Conservation (phyloP, 495 filamentous ascomycete species). For the Cercophora newfieldiana region DNA sequence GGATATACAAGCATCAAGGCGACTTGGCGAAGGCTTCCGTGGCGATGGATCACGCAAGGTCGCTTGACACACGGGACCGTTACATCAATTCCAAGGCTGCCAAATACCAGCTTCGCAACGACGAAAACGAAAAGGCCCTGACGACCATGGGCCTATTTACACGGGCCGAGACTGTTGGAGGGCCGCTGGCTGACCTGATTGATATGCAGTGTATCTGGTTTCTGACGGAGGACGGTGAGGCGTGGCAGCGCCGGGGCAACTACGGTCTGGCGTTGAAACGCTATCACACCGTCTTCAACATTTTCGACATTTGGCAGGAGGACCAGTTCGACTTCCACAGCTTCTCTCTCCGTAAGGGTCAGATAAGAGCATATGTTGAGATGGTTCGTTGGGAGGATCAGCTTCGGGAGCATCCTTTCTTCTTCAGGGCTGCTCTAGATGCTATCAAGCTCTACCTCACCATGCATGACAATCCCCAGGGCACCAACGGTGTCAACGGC, state of each 20-base stretch:
- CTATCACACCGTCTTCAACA: slow-evolving; percentile 79
- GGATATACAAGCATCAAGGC: slow-evolving; percentile 92
- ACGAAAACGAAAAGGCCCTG: slow-evolving; percentile 81
- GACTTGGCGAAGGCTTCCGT: slow-evolving; percentile 77
- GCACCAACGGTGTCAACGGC: slow-evolving; percentile 57
- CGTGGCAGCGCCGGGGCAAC: slow-evolving; percentile 80
- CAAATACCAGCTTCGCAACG: slow-evolving; percentile 93
- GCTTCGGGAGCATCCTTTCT: slow-evolving; percentile 90
- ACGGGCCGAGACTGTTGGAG: slow-evolving; percentile 77
- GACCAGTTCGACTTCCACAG: slow-evolving; percentile 99
- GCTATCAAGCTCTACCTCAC: slow-evolving; percentile 78
- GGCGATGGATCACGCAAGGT: slow-evolving; percentile 83
- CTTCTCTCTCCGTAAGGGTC: slow-evolving; percentile 93
- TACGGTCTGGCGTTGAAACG: slow-evolving; percentile 87
- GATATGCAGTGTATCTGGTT: slow-evolving; percentile 99
- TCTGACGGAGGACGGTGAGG: slow-evolving; percentile 90
- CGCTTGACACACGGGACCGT: slow-evolving; percentile 82
- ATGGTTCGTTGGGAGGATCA: slow-evolving; percentile 96
- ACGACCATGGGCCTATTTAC: slow-evolving; percentile 95
- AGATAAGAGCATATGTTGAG: slow-evolving; percentile 90
- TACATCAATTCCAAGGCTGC: slow-evolving; percentile 98
- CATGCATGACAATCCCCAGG: slow-evolving; percentile 72
- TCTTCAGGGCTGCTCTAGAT: slow-evolving; percentile 77
- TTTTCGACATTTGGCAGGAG: slow-evolving; percentile 96
- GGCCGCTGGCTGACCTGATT: slow-evolving; percentile 83